Evolutionary conservation across 352 stramenopile genomes (phyloP).

Genomic region (Detonula confervacea): DNA sequence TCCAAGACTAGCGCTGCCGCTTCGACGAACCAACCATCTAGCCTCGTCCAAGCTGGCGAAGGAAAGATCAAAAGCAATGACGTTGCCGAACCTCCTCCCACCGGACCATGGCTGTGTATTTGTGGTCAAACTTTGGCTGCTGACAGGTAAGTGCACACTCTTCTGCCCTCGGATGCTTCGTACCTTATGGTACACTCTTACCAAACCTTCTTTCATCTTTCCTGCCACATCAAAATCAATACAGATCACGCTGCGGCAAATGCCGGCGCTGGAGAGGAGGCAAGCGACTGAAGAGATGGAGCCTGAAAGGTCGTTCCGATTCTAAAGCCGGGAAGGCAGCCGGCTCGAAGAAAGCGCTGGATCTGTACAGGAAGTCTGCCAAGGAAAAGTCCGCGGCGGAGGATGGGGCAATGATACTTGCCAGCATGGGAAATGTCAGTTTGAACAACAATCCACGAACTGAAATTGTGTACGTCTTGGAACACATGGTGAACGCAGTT

Average conservation of each 20-base stretch:
- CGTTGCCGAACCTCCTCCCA: too few species aligned
- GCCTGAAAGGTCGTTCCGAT: constrained; percentile 7
- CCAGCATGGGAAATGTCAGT: background rate
- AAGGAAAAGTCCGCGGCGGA: background rate
- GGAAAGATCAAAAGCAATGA: too few species aligned
- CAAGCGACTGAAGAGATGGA: constrained; percentile 21
- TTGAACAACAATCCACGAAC: constrained; percentile 4
- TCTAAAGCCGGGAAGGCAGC: background rate
- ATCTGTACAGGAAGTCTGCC: constrained; percentile 16
- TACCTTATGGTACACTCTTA: background rate
- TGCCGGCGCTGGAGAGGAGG: constrained; percentile 23
- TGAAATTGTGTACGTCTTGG: constrained; percentile 19
- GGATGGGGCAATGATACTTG: background rate
- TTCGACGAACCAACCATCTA: too few species aligned
- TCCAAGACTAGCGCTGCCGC: too few species aligned
- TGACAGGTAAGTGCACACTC: too few species aligned
- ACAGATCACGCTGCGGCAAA: background rate
- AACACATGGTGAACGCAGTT: constrained; percentile 27
- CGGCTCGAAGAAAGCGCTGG: background rate
- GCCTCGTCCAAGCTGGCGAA: too few species aligned
- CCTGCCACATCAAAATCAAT: too few species aligned
- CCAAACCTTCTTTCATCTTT: background rate
- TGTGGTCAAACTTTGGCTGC: too few species aligned
- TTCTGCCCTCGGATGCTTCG: too few species aligned
- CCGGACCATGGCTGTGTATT: too few species aligned